A percentile compares a stretch with the other conserved stretches of the same genome.
These are phyloP conservation scores for Capronia americana DNA, from an alignment of 2,329 filamentous ascomycete genomes.

Conservation along the genomic window DNA sequence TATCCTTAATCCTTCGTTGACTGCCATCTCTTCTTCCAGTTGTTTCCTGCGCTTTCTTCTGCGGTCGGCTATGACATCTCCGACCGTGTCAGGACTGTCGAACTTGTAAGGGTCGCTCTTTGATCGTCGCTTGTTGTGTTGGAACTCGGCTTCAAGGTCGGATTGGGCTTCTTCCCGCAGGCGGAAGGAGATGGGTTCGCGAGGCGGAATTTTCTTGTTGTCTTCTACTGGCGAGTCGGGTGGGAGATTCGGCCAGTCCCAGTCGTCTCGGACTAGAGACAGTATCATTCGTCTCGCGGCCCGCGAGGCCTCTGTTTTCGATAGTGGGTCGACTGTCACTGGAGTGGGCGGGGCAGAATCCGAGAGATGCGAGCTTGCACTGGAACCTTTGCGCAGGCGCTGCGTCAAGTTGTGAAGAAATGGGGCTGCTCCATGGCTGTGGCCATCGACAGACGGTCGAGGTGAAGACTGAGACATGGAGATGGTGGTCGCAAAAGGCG, in stretches of 20 bases:
- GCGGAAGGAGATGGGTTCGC: constrained; percentile 35
- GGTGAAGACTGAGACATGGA: constrained; percentile 20
- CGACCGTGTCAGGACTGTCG: constrained; percentile 50
- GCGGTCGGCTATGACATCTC: constrained; percentile 54
- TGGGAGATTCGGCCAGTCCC: constrained; percentile 36
- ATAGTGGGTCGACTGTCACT: constrained; percentile 21
- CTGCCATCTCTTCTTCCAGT: constrained; percentile 69
- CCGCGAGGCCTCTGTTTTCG: constrained; percentile 33
- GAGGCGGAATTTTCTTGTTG: constrained; percentile 12
- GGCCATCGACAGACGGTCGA: constrained; percentile 25
- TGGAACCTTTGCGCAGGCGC: constrained; percentile 38
- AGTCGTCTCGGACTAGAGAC: constrained; percentile 37
- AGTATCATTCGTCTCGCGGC: constrained; percentile 34
- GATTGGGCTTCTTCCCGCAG: constrained; percentile 36
- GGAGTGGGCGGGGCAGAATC: constrained; percentile 4
- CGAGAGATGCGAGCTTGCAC: constrained; percentile 30
- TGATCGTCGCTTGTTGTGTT: constrained; percentile 9
- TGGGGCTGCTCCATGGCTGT: constrained; percentile 20
- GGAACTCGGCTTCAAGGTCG: constrained; percentile 34
- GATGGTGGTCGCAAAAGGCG: constrained; percentile 5
- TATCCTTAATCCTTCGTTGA: constrained; percentile 82
- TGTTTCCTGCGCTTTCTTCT: constrained; percentile 64
- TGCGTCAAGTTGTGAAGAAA: constrained; percentile 38
- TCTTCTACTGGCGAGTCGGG: constrained; percentile 3
- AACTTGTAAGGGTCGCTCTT: constrained; percentile 46